A percentile compares a stretch with the other conserved stretches of the same genome.
Conservation (phyloP, 116 monocot genomes). For the Papilionanthe hybrid region DNA sequence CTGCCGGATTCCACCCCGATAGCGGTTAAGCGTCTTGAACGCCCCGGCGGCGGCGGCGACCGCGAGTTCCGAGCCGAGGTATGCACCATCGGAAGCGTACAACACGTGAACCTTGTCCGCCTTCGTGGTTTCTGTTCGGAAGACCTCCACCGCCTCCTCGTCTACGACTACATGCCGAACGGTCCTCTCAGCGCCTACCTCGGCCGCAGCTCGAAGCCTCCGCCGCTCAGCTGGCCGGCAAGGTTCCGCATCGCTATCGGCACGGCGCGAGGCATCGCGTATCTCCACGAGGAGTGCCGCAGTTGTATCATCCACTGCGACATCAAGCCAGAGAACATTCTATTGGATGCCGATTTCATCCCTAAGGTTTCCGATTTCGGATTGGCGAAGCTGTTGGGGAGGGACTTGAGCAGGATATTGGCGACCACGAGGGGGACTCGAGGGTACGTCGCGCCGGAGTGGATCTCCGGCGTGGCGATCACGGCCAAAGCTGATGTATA, state of each 20-base stretch:
- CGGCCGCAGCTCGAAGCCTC: background rate
- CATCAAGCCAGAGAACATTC: conserved; percentile 79
- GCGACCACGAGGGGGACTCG: conserved; percentile 47
- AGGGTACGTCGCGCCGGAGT: conserved; percentile 75
- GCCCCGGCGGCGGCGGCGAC: conserved; percentile 42
- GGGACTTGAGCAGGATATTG: conserved; percentile 37
- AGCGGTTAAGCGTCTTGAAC: conserved; percentile 63
- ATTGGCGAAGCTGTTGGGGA: conserved; percentile 50
- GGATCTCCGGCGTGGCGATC: conserved; percentile 52
- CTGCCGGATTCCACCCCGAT: conserved; percentile 31
- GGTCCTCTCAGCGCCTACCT: conserved; percentile 58
- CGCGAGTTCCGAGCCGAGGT: conserved; percentile 64
- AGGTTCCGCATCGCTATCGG: conserved; percentile 40
- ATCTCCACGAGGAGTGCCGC: conserved; percentile 64
- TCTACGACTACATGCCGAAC: conserved; percentile 57
- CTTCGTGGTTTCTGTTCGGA: conserved; percentile 67
- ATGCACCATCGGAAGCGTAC: conserved; percentile 53
- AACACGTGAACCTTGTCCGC: conserved; percentile 72
- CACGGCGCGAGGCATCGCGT: conserved; percentile 42
- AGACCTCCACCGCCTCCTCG: conserved; percentile 47
- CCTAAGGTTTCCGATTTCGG: conserved; percentile 65
- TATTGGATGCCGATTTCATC: conserved; percentile 30
- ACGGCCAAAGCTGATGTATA: conserved; percentile 66
- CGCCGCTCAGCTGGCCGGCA: conserved; percentile 27
- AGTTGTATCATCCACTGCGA: conserved; percentile 72